phyloP scores from a whole-genome alignment of 179 eudicot species.

The Silene coronaria region DNA sequence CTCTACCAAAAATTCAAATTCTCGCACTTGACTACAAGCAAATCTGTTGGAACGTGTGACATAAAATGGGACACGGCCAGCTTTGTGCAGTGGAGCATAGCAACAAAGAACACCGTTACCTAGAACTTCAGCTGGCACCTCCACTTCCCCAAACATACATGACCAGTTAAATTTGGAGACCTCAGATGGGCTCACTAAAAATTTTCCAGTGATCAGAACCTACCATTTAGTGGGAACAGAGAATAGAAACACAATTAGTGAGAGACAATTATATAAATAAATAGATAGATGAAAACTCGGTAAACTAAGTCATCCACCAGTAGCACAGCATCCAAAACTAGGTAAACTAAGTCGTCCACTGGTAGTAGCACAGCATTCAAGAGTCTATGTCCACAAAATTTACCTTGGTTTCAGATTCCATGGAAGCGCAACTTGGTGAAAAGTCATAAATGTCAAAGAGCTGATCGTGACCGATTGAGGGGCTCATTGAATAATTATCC shows the following conservation, averaged over 20 bases:
- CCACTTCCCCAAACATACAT: constrained; percentile 91
- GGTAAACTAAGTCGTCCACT: not conserved
- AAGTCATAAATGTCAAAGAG: constrained; percentile 67
- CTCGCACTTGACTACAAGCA: constrained; percentile 92
- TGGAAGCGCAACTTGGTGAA: constrained; percentile 67
- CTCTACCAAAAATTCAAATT: constrained; percentile 55
- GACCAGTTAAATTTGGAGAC: constrained; percentile 54
- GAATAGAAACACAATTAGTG: not conserved
- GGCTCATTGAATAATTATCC: constrained; percentile 44
- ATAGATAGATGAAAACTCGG: not conserved
- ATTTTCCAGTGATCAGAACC: constrained; percentile 67
- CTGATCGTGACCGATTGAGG: constrained; percentile 70
- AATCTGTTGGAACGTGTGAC: constrained; percentile 78
- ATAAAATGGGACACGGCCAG: constrained; percentile 74
- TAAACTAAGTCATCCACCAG: not conserved
- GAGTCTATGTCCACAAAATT: not conserved
- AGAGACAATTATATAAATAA: not conserved
- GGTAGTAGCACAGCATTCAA: not conserved
- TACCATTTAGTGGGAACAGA: constrained; percentile 16
- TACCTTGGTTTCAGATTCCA: constrained; percentile 72
- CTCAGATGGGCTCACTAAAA: constrained; percentile 47
- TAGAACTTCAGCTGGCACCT: constrained; percentile 72
- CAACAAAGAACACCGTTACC: constrained; percentile 72
- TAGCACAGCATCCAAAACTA: not conserved
- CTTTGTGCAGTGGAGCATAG: constrained; percentile 51